phyloP scores from a whole-genome alignment of 805 yeast genomes.

The Ogataea neopini region DNA sequence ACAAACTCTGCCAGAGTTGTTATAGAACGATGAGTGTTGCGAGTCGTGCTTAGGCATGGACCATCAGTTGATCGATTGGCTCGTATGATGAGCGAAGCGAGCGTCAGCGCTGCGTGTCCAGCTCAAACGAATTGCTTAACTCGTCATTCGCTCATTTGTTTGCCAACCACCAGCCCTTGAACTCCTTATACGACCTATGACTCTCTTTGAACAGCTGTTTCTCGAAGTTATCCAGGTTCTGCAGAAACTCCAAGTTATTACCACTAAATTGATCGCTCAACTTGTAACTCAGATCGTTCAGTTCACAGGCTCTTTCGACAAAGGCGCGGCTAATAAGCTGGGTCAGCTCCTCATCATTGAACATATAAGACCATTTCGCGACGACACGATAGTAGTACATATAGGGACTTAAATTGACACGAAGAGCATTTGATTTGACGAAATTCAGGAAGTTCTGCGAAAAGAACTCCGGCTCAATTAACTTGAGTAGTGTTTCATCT shows the following conservation, averaged over 20 bases:
- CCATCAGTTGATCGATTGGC: too few species aligned
- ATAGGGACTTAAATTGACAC: conserved; percentile 27
- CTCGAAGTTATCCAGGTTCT: conserved; percentile 77
- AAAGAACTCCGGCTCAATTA: conserved; percentile 72
- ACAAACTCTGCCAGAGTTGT: too few species aligned
- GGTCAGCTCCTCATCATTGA: conserved; percentile 63
- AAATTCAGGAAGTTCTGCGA: conserved; percentile 72
- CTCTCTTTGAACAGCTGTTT: conserved; percentile 55
- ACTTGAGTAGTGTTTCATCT: conserved; percentile 58
- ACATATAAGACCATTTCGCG: conserved; percentile 75
- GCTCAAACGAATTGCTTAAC: not conserved
- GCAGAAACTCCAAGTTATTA: conserved; percentile 47
- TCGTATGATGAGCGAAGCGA: too few species aligned
- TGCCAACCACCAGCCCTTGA: conserved; percentile 30
- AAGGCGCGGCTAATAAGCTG: conserved; percentile 50
- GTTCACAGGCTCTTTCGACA: conserved; percentile 64
- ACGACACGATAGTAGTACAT: conserved; percentile 60
- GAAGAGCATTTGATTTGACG: conserved; percentile 58
- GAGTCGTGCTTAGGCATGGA: too few species aligned
- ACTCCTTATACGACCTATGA: conserved; percentile 40
- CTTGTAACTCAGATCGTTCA: conserved; percentile 63
- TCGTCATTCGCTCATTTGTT: not conserved
- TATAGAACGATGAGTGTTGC: too few species aligned
- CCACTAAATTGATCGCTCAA: conserved; percentile 35
- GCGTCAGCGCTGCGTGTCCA: too few species aligned